Evolutionary conservation across 139 green algal species (phyloP), one percentile per base, ranked within the genome.

Genomic region (Raphidocelis subcapitata): DNA sequence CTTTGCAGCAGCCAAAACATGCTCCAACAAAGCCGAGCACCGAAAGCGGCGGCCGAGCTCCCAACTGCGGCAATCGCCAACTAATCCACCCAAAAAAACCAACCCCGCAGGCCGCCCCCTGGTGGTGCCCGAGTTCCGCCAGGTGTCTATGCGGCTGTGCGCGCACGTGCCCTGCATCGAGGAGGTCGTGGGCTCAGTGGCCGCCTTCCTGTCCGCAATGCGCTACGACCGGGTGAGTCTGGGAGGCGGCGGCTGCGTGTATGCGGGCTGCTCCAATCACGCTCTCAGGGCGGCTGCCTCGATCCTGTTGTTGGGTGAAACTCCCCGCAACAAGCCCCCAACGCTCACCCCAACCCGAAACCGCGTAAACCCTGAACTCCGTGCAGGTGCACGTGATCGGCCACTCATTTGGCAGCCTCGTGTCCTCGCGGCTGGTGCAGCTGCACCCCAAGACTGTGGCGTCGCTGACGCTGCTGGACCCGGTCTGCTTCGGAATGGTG

Each of bases 401-500:
- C 23, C 77, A 83, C 63, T 74, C 59, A 20, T 83, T 77, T 62
- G 77, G 77, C 65, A 80, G 72, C 44, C 67, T 80, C 47, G 60
- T 80, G 49, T 72, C 77, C 64, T 68, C 54, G 28, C 65, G 72
- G 37, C 54, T 83, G 28, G 46, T 60, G 54, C 75, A 66, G 41
- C 69, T 69, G 62, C 62, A 80, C 37, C 26, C 8, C 5, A 15
- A 46, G 20, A 2, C 24, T 18, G 71, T 80, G 31, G 46, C 57
- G 24, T 57, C 41, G 24, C 33, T 78, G n/a, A 72, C 65, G 56
- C 59, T 83, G 24, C 47, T 83, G 44, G 77, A 83, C 61, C 77
- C 77, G 41, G 41, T 49, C 8, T 49, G 41, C 41, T 49, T 49
- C 12, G 41, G 41, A 8, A 49, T 49, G 41, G 8, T 49, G n/a